These are phyloP conservation scores for Fusarium newnesense DNA, from an alignment of 2,329 filamentous ascomycete species.

Conservation along the genomic window DNA sequence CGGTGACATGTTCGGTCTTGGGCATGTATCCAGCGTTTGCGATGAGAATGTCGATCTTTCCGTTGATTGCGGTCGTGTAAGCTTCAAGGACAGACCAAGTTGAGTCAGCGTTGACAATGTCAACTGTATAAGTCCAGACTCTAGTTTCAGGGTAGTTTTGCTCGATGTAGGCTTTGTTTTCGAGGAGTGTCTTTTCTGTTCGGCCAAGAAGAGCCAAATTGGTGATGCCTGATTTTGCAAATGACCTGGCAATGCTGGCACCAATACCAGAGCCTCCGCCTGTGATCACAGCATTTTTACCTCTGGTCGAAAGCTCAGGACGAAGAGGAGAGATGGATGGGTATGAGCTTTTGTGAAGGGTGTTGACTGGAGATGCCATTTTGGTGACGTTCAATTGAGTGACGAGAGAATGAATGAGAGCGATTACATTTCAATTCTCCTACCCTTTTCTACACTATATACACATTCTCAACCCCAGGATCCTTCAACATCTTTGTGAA, in stretches of 20 bases:
- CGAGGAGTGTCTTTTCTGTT: slow-evolving; percentile 46
- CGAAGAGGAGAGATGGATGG: slow-evolving; percentile 47
- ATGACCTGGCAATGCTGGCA: slow-evolving; percentile 69
- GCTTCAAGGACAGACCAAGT: slow-evolving; percentile 21
- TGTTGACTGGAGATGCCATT: slow-evolving; percentile 28
- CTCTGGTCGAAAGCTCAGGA: slow-evolving; percentile 51
- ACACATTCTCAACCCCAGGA: fast-evolving
- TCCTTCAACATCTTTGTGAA: background rate
- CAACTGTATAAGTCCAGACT: slow-evolving; percentile 46
- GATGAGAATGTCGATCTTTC: slow-evolving; percentile 51
- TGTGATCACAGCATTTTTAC: slow-evolving; percentile 68
- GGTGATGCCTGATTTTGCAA: slow-evolving; percentile 53
- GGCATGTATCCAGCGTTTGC: slow-evolving; percentile 46
- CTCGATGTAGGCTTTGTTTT: slow-evolving; percentile 47
- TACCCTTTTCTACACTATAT: background rate
- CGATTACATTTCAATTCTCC: background rate
- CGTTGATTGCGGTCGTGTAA: slow-evolving; percentile 37
- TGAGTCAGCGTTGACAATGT: slow-evolving; percentile 45
- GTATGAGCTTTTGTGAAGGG: slow-evolving; percentile 42
- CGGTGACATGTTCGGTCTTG: slow-evolving; percentile 14
- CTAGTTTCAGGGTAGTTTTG: slow-evolving; percentile 66
- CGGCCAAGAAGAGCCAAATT: slow-evolving; percentile 55
- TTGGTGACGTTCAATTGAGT: background rate
- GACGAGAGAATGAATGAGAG: background rate
- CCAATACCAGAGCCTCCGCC: slow-evolving; percentile 73